These are phyloP conservation scores for Geotrichum bryndzae DNA, from an alignment of 1,139 yeast genomes.

Conservation along the genomic window DNA sequence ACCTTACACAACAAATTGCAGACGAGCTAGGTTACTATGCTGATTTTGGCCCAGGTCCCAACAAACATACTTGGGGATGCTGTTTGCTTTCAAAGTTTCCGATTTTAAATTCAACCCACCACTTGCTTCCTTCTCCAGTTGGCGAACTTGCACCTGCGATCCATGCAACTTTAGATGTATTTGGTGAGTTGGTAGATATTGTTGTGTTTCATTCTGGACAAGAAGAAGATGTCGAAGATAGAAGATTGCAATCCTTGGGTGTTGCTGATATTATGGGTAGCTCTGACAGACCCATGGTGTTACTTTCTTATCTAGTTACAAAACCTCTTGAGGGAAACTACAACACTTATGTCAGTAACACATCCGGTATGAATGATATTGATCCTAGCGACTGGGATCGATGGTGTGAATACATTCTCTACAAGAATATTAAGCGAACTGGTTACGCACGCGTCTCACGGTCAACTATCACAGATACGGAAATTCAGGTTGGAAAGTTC, in stretches of 20 bases:
- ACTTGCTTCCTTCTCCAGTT: conserved; percentile 88
- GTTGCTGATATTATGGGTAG: conserved; percentile 76
- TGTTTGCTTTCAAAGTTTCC: conserved; percentile 92
- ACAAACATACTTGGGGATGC: conserved; percentile 97
- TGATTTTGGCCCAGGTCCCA: conserved; percentile 97
- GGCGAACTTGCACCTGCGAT: conserved; percentile 98
- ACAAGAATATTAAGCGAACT: conserved; percentile 76
- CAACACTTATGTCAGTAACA: conserved; percentile 79
- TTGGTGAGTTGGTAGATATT: conserved; percentile 78
- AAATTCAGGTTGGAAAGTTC: conserved; percentile 91
- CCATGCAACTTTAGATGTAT: conserved; percentile 88
- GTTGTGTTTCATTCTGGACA: conserved; percentile 98
- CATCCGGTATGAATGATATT: conserved; percentile 83
- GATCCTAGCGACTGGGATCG: conserved; percentile 94
- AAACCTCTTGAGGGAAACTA: conserved; percentile 84
- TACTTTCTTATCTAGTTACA: conserved; percentile 85
- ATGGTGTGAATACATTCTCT: conserved; percentile 96
- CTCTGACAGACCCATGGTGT: conserved; percentile 67
- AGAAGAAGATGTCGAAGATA: conserved; percentile 93
- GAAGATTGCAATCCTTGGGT: conserved; percentile 76
- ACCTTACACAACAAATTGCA: conserved; percentile 83
- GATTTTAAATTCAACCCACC: conserved; percentile 81
- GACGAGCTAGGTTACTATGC: conserved; percentile 92
- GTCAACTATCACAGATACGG: conserved; percentile 93
- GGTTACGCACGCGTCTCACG: conserved; percentile 94